These are phyloP conservation scores for Pleurotus platypus DNA, from an alignment of 768 basidiomycete genomes.

Conservation along the genomic window DNA sequence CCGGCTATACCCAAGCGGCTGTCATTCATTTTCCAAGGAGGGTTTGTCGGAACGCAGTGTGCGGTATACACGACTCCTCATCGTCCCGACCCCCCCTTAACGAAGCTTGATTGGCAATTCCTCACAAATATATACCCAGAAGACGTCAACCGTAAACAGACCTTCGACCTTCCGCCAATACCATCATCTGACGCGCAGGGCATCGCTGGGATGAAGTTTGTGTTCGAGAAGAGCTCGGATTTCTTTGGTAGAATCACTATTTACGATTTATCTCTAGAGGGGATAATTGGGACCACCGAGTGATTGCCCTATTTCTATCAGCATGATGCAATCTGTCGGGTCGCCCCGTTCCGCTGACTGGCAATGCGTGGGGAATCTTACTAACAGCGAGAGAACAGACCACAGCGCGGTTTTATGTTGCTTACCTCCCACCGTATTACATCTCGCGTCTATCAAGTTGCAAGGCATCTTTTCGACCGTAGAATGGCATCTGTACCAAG, in stretches of 20 bases:
- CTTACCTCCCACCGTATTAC: slow-evolving; percentile 1
- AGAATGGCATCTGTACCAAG: slow-evolving; percentile 50
- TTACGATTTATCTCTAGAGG: slow-evolving; percentile 56
- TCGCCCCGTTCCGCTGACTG: too few species aligned
- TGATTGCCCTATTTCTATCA: too few species aligned
- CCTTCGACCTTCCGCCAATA: slow-evolving; percentile 47
- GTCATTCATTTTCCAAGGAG: slow-evolving; percentile 77
- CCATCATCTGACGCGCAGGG: slow-evolving; percentile 20
- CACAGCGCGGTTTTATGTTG: neutral
- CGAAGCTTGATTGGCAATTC: slow-evolving; percentile 42
- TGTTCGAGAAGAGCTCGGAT: slow-evolving; percentile 81
- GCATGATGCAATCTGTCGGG: too few species aligned
- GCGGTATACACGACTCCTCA: slow-evolving; percentile 36
- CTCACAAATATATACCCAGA: slow-evolving; percentile 67
- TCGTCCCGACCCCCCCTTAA: slow-evolving; percentile 14
- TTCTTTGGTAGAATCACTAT: slow-evolving; percentile 80
- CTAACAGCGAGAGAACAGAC: too few species aligned
- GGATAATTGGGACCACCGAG: slow-evolving; percentile 8
- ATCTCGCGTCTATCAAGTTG: slow-evolving; percentile 11
- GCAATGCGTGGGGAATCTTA: too few species aligned
- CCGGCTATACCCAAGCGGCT: slow-evolving; percentile 55
- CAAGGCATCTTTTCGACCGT: slow-evolving; percentile 1
- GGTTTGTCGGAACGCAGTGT: slow-evolving; percentile 75
- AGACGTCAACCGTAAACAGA: slow-evolving; percentile 73
- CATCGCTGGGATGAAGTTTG: slow-evolving; percentile 51